phyloP scores from a whole-genome alignment of 2,329 filamentous ascomycete species.

The Ramularia endophylla region DNA sequence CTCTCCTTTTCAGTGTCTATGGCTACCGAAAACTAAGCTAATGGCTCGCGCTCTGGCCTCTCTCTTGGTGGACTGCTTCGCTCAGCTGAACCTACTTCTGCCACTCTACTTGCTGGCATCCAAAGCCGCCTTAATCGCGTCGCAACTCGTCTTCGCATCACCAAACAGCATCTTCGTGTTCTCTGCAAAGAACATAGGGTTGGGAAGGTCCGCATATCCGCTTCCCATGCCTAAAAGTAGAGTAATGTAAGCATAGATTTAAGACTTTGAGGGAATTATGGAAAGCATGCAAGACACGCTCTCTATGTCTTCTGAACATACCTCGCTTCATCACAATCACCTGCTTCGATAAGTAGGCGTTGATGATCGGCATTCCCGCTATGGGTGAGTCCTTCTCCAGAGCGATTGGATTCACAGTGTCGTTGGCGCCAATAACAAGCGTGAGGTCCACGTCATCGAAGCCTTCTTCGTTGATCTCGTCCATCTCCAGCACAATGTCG shows the following conservation, averaged over 20 bases:
- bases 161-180: slow-evolving; percentile 89
- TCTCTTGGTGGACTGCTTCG: no score
- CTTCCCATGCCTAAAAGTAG: no score
- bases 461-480: slow-evolving; percentile 84
- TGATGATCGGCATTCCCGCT: slow-evolving; percentile 86
- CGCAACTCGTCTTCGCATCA: slow-evolving; percentile 61
- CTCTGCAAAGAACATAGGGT: slow-evolving; percentile 70
- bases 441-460: slow-evolving; percentile 81
- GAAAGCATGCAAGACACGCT: no score
- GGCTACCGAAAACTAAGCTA: no score
- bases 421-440: slow-evolving; percentile 80
- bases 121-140: slow-evolving; percentile 30
- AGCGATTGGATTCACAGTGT: slow-evolving; percentile 87
- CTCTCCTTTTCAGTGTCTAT: no score
- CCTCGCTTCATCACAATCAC: slow-evolving; percentile 89
- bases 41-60: no score
- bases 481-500: slow-evolving; percentile 91
- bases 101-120: slow-evolving; percentile 15
- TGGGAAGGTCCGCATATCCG: slow-evolving; percentile 85
- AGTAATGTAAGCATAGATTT: no score
- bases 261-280: no score
- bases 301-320: no score
- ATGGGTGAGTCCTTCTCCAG: slow-evolving; percentile 78
- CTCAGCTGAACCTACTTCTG: no score
- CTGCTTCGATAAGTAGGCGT: slow-evolving; percentile 91